Evolutionary conservation across 768 basidiomycete species (phyloP), one percentile per base, ranked within the genome.

Genomic region (Tulasnella sp.): DNA sequence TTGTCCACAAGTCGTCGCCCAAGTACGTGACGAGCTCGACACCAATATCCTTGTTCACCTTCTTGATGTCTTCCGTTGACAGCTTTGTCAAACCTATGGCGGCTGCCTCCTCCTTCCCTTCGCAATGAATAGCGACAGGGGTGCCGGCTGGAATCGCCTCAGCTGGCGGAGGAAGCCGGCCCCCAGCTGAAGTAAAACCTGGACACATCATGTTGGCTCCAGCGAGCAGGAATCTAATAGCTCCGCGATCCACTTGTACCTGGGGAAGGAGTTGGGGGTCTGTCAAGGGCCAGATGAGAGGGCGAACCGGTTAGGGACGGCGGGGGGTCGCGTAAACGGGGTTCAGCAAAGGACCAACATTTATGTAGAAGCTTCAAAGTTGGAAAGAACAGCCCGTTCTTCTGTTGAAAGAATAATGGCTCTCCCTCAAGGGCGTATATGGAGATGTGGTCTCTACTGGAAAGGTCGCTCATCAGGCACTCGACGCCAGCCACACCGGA

Each of bases 181-280:
- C 97, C 8, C 96, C 96, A 40, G 90, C 87, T 42, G 97, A 99
- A 36, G 97, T 97, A 74, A 99, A 85, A 29, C 97, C 97, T 5
- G 97, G 97, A 80, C 92, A 96, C 94, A 97, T 97, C 93, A 97
- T 96, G 84, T 92, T 91, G 34, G 94, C 94, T 19, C 94, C 97
- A 14, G 90, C 91, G 67, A 99, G 89, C 49, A 99, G 88, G 84
- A 98, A 99, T 40, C 96, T 93, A 84, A 99, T 99, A 73, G 97
- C 97, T 70, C 97, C 97, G 71, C 97, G 91, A 85, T 99, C 97
- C 69, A 99, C 87, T 79, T 91, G 89, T 70, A 97, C 95, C 80
- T 87, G 90, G 5, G 96, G 94, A 39, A 99, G 88, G 79, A 99
- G 86, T 80, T 88, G 91, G 9, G 97, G 97, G 85, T 97, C 97